Evolutionary conservation across 768 basidiomycete genomes (phyloP).

Genomic region (Leccinum uliginosum): DNA sequence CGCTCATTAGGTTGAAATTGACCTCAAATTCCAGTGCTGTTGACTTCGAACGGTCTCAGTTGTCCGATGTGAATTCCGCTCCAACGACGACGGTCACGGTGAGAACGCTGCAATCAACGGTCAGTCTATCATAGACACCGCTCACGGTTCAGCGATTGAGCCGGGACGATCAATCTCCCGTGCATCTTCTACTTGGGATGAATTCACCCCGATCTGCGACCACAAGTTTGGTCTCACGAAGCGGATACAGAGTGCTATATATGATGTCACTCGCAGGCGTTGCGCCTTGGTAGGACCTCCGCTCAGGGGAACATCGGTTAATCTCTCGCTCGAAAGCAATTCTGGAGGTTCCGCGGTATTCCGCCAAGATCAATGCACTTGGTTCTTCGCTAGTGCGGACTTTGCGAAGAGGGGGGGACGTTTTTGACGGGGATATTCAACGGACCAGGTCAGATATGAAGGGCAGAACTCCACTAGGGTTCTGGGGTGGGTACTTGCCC

Average conservation of each 20-base stretch:
- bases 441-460: not conserved
- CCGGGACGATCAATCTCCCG: not conserved
- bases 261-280: conserved; percentile 20
- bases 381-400: conserved; percentile 2
- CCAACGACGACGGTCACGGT: not conserved
- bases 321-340: not conserved
- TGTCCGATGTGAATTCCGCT: conserved; percentile 2
- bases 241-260: not conserved
- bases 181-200: not conserved
- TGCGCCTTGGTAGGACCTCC: not conserved
- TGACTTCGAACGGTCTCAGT: not conserved
- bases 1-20: not conserved
- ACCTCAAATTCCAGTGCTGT: not conserved
- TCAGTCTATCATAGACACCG: not conserved
- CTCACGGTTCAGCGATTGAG: not conserved
- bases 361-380: not conserved
- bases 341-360: not conserved
- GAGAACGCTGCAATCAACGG: not conserved
- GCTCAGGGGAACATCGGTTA: not conserved
- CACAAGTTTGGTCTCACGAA: not conserved
- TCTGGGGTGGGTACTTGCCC: not conserved
- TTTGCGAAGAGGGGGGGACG: not conserved
- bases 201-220: not conserved
- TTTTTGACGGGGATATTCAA: not conserved
- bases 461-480: not conserved